Conservation (phyloP, 257 asterid species). For the Verbena officinalis region DNA sequence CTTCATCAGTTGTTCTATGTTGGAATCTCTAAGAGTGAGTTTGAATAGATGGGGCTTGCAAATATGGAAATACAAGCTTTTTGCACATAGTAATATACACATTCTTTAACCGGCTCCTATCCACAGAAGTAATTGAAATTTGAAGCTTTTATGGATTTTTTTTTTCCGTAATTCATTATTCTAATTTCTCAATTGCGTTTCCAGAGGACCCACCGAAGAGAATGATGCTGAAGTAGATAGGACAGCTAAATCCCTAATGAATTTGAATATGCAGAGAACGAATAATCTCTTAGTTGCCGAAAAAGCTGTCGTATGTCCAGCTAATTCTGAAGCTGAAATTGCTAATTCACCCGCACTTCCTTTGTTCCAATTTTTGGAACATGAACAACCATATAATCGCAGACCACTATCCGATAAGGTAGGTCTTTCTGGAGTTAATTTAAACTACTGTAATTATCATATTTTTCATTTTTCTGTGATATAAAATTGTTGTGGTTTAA, state of each 20-base stretch:
- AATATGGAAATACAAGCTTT: background rate
- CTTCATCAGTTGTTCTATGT: conserved; percentile 10
- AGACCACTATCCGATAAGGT: conserved; percentile 75
- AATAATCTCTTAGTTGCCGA: conserved; percentile 40
- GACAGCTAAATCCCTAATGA: conserved; percentile 36
- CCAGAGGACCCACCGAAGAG: conserved; percentile 45
- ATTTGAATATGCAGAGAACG: conserved; percentile 31
- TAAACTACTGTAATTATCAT: conserved; percentile 3
- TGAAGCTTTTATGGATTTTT: too few relatives aligned
- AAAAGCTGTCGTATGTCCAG: conserved; percentile 35
- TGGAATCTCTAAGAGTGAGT: conserved; percentile 1
- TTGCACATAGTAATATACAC: background rate
- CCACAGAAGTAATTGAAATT: background rate
- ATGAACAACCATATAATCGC: conserved; percentile 65
- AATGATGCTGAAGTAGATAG: conserved; percentile 44
- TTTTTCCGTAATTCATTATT: background rate
- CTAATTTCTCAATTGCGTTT: conserved; percentile 20
- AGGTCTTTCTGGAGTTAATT: conserved; percentile 15
- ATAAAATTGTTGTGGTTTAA: conserved; percentile 26
- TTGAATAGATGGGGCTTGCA: background rate
- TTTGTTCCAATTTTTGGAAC: conserved; percentile 63
- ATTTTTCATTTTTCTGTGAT: conserved; percentile 21
- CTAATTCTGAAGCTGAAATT: conserved; percentile 42
- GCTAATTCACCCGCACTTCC: conserved; percentile 43
- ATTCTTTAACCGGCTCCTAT: background rate